phyloP scores from a whole-genome alignment of 1,139 yeast genomes.

The Suhomyces choctaworum region DNA sequence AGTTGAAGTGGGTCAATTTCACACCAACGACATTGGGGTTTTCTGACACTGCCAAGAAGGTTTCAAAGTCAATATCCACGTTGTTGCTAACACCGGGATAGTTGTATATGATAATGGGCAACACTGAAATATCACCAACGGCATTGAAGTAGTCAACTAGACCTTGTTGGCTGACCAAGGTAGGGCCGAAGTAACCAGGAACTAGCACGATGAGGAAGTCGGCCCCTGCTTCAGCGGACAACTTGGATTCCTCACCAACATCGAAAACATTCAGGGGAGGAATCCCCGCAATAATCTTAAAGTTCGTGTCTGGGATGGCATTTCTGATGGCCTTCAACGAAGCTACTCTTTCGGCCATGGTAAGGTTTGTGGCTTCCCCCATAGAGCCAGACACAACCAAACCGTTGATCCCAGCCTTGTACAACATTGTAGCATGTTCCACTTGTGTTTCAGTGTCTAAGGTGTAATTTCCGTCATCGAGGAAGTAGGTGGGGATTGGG shows the following conservation, averaged over 20 bases:
- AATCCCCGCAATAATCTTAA: slow-evolving; percentile 38
- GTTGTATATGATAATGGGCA: slow-evolving; percentile 38
- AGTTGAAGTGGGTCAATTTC: slow-evolving; percentile 34
- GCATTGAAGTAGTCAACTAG: slow-evolving; percentile 32
- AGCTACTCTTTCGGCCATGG: slow-evolving; percentile 32
- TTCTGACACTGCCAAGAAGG: slow-evolving; percentile 30
- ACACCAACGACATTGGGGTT: slow-evolving; percentile 41
- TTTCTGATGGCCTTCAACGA: slow-evolving; percentile 23
- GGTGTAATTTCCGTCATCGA: slow-evolving; percentile 32
- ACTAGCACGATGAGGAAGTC: slow-evolving; percentile 33
- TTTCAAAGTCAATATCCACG: slow-evolving; percentile 35
- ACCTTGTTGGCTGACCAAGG: slow-evolving; percentile 32
- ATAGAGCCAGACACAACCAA: slow-evolving; percentile 51
- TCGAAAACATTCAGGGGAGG: slow-evolving; percentile 33
- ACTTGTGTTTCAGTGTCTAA: slow-evolving; percentile 46
- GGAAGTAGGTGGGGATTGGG: slow-evolving; percentile 53
- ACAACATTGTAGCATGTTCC: slow-evolving; percentile 40
- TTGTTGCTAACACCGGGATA: slow-evolving; percentile 44
- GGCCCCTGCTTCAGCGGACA: slow-evolving; percentile 36
- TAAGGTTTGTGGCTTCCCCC: slow-evolving; percentile 41
- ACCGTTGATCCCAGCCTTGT: slow-evolving; percentile 46
- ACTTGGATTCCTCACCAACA: slow-evolving; percentile 29
- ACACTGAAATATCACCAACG: slow-evolving; percentile 31
- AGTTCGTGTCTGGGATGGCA: slow-evolving; percentile 29
- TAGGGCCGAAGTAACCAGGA: slow-evolving; percentile 38